Evolutionary conservation across 495 filamentous ascomycete genomes (phyloP).

Genomic region (Penicillium cataractarum): DNA sequence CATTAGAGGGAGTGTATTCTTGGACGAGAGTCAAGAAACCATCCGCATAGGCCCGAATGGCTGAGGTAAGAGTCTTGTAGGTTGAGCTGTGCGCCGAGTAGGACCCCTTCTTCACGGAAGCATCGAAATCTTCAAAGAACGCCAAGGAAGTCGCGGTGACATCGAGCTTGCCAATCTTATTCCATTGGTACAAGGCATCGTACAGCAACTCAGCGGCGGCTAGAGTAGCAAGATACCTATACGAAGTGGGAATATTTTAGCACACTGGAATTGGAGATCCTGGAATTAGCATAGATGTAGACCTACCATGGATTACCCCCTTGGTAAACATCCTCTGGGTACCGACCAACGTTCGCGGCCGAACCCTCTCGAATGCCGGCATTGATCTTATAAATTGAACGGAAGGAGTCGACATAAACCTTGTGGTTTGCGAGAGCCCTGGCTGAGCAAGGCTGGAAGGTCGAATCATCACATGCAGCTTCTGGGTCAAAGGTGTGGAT

Average conservation of each 20-base stretch:
- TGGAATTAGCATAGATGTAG: neutral
- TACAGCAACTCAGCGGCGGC: conserved; percentile 66
- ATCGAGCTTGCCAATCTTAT: conserved; percentile 52
- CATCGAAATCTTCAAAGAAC: conserved; percentile 60
- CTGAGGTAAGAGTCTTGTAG: conserved; percentile 51
- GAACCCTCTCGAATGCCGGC: conserved; percentile 25
- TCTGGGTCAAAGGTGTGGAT: conserved; percentile 64
- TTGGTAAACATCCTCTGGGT: conserved; percentile 67
- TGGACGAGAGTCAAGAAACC: conserved; percentile 38
- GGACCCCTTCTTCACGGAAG: conserved; percentile 52
- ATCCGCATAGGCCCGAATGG: conserved; percentile 60
- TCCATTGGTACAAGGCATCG: conserved; percentile 62
- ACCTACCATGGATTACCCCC: conserved; percentile 62
- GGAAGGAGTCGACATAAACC: conserved; percentile 51
- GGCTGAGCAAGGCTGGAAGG: conserved; percentile 53
- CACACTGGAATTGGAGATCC: neutral
- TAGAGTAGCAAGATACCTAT: conserved; percentile 53
- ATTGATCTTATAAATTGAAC: conserved; percentile 48
- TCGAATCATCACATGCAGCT: conserved; percentile 44
- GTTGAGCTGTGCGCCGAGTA: conserved; percentile 39
- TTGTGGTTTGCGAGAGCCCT: conserved; percentile 54
- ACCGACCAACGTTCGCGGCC: conserved; percentile 49
- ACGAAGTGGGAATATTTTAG: neutral
- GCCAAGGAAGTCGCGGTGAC: conserved; percentile 56
- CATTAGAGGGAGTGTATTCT: conserved; percentile 50